A percentile compares a stretch with the other conserved stretches of the same genome.
These are phyloP conservation scores for Daldinia sp. DNA, from an alignment of 2,329 filamentous ascomycete species.

Conservation along the genomic window DNA sequence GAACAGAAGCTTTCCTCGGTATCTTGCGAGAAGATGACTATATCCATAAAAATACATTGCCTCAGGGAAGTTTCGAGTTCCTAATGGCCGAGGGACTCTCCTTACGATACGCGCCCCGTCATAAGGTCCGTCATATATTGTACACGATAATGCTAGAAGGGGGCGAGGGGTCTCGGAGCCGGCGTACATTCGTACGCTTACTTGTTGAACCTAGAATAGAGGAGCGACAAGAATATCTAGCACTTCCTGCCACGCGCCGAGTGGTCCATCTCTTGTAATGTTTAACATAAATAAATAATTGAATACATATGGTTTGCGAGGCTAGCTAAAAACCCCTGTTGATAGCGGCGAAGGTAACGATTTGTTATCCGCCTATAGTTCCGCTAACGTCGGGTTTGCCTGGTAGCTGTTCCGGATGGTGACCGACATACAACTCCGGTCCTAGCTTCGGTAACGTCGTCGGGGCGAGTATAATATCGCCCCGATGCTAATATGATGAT, in stretches of 20 bases:
- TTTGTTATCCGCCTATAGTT: not conserved
- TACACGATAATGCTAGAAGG: not conserved
- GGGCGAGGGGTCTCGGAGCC: not conserved
- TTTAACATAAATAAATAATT: no score
- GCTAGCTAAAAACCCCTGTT: no score
- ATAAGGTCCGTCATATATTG: not conserved
- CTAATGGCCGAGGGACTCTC: not conserved
- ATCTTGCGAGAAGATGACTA: not conserved
- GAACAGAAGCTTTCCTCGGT: not conserved
- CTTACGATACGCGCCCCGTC: not conserved
- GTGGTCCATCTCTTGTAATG: not conserved
- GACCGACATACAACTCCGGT: not conserved
- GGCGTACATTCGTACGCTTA: not conserved
- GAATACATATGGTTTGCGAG: not conserved
- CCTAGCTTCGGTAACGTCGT: not conserved
- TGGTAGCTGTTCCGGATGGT: not conserved
- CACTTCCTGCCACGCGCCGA: not conserved
- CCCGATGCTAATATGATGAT: not conserved
- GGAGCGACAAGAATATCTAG: not conserved
- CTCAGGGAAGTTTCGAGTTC: not conserved
- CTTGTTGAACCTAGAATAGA: not conserved
- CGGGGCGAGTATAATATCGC: not conserved
- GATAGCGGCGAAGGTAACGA: no score
- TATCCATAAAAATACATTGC: not conserved
- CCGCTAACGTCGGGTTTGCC: not conserved